A percentile compares a stretch with the other conserved stretches of the same genome.
These are phyloP conservation scores for Botrytis tulipae DNA, from an alignment of 2,329 filamentous ascomycete species.

Conservation along the genomic window DNA sequence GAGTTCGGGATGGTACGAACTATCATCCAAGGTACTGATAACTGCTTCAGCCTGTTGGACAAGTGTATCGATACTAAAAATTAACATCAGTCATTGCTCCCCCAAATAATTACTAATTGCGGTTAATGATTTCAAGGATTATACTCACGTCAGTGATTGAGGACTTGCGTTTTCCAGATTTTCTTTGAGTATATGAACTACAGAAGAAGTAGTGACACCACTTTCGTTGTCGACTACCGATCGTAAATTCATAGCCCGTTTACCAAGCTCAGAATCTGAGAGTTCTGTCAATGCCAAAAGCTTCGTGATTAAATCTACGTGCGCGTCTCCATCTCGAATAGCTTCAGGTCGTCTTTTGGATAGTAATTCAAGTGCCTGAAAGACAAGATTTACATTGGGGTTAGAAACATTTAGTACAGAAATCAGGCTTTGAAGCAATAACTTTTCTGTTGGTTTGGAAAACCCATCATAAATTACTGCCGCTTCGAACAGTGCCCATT, in stretches of 20 bases:
- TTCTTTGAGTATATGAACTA: conserved; percentile 52
- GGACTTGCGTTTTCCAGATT: conserved; percentile 52
- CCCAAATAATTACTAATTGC: not conserved
- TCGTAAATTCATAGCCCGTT: conserved; percentile 40
- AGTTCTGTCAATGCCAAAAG: conserved; percentile 55
- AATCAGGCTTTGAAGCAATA: conserved; percentile 37
- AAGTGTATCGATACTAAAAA: conserved; percentile 51
- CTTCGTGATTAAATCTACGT: conserved; percentile 52
- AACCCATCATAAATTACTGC: conserved; percentile 42
- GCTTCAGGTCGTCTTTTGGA: conserved; percentile 46
- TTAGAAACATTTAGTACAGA: conserved; percentile 28
- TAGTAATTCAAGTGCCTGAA: conserved; percentile 51
- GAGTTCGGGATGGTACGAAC: conserved; percentile 45
- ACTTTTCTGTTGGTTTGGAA: conserved; percentile 34
- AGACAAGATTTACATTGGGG: conserved; percentile 34
- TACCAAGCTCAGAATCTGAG: conserved; percentile 39
- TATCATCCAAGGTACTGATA: conserved; percentile 39
- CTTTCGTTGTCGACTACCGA: conserved; percentile 42
- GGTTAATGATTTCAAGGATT: not conserved
- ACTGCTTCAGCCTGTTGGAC: conserved; percentile 48
- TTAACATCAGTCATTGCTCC: conserved; percentile 26
- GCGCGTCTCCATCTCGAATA: conserved; percentile 48
- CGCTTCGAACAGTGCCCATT: conserved; percentile 50
- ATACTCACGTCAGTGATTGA: conserved; percentile 51
- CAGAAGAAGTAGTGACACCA: conserved; percentile 38